Evolutionary conservation across 441 rosid genomes (phyloP).

Genomic region (Melastoma candidum): DNA sequence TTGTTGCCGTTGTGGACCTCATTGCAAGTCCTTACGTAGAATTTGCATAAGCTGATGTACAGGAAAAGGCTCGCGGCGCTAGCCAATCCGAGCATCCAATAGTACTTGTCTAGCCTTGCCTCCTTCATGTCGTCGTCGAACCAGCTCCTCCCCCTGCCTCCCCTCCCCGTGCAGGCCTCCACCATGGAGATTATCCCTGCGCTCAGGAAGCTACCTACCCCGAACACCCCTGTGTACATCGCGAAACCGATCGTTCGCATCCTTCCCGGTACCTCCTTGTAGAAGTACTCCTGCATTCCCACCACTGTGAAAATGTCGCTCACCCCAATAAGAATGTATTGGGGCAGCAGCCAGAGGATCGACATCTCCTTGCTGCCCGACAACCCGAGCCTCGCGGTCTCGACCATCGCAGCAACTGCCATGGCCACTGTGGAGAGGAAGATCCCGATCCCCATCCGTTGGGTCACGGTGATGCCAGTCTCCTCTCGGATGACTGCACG

Average conservation of each 20-base stretch:
- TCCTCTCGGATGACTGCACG: conserved; percentile 33
- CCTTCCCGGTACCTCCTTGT: conserved; percentile 68
- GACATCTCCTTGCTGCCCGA: conserved; percentile 31
- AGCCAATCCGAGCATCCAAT: conserved; percentile 60
- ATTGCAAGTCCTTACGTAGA: conserved; percentile 9
- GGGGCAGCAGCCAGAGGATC: conserved; percentile 83
- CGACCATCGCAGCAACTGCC: conserved; percentile 68
- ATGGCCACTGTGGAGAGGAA: conserved; percentile 68
- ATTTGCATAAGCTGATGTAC: conserved; percentile 47
- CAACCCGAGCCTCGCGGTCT: conserved; percentile 45
- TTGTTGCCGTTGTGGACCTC: too few species aligned
- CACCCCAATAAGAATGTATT: conserved; percentile 67
- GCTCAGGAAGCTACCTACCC: conserved; percentile 83
- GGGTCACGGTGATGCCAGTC: conserved; percentile 54
- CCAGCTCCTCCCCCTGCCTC: conserved; percentile 41
- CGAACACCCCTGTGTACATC: conserved; percentile 74
- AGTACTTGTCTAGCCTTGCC: conserved; percentile 60
- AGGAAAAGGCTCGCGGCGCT: conserved; percentile 49
- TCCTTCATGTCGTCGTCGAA: conserved; percentile 80
- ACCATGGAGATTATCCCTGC: conserved; percentile 54
- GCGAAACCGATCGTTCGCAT: conserved; percentile 96
- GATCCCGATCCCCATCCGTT: conserved; percentile 92
- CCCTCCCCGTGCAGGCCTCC: conserved; percentile 30
- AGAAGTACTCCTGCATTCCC: conserved; percentile 95
- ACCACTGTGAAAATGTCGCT: conserved; percentile 90